These are phyloP conservation scores for Phytophthora sp. DNA, from an alignment of 352 stramenopile genomes.

Conservation along the genomic window DNA sequence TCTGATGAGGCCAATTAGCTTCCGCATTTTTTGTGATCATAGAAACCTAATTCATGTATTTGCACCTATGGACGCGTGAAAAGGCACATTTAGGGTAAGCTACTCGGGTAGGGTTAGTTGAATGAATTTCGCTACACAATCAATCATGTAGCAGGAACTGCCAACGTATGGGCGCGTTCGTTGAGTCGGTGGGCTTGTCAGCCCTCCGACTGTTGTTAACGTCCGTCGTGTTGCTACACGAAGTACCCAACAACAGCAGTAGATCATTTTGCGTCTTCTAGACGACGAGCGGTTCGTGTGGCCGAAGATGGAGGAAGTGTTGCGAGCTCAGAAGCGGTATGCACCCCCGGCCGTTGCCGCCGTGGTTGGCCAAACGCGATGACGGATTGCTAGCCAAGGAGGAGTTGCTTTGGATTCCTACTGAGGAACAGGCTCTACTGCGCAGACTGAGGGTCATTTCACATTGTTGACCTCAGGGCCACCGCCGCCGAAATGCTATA, in stretches of 20 bases:
- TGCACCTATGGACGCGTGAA: constrained; percentile 4
- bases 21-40: constrained; percentile 3
- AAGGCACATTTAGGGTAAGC: constrained; percentile 11
- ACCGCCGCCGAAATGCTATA: background rate
- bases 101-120: background rate
- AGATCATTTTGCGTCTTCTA: background rate
- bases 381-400: background rate
- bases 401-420: constrained; percentile 11
- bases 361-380: background rate
- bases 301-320: background rate
- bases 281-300: background rate
- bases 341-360: background rate
- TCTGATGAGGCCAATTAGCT: background rate
- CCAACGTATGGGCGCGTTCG: constrained; percentile 22
- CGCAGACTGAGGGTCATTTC: constrained; percentile 4
- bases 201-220: background rate
- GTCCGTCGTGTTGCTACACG: background rate
- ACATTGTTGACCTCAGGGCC: constrained; percentile 9
- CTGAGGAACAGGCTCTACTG: background rate
- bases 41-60: constrained; percentile 13
- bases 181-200: constrained; percentile 16
- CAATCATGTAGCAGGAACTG: constrained; percentile 5
- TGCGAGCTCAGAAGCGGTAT: background rate
- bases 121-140: constrained; percentile 17
- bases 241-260: background rate